Percentiles rank a stretch among this genome's conserved stretches.
Conservation (phyloP, 2,329 filamentous ascomycete species). For the Orbilia blumenaviensis region DNA sequence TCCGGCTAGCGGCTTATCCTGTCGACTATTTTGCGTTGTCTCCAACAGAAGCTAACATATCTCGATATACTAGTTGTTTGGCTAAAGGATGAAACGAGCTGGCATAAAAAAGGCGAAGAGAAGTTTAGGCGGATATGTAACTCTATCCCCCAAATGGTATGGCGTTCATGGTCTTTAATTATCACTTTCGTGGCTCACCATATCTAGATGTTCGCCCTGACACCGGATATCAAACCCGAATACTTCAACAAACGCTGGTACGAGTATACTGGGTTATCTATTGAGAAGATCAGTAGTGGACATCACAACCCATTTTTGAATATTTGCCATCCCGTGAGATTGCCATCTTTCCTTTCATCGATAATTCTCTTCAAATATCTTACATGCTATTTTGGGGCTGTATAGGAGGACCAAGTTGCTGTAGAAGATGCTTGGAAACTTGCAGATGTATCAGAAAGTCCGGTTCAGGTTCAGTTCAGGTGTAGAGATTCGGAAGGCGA, state of each 20-base stretch:
- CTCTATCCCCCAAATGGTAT: conserved; percentile 52
- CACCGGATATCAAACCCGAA: conserved; percentile 43
- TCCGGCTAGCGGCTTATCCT: neutral
- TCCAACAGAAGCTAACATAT: conserved; percentile 37
- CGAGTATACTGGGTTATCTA: conserved; percentile 49
- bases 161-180: neutral
- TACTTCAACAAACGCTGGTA: conserved; percentile 53
- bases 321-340: conserved; percentile 48
- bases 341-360: neutral
- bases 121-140: conserved; percentile 49
- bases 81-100: conserved; percentile 51
- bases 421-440: conserved; percentile 45
- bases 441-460: conserved; percentile 68
- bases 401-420: conserved; percentile 43
- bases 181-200: neutral
- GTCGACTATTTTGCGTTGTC: conserved; percentile 35
- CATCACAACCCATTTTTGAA: conserved; percentile 38
- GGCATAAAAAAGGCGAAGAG: conserved; percentile 48
- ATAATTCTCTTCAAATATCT: neutral
- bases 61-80: conserved; percentile 37
- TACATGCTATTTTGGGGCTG: neutral
- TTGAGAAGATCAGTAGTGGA: conserved; percentile 11
- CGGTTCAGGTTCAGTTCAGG: conserved; percentile 75
- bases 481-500: conserved; percentile 73
- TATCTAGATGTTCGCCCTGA: conserved; percentile 44